Evolutionary conservation across 1,284 basidiomycete species (phyloP).

Genomic region (Tylopilus sp.): DNA sequence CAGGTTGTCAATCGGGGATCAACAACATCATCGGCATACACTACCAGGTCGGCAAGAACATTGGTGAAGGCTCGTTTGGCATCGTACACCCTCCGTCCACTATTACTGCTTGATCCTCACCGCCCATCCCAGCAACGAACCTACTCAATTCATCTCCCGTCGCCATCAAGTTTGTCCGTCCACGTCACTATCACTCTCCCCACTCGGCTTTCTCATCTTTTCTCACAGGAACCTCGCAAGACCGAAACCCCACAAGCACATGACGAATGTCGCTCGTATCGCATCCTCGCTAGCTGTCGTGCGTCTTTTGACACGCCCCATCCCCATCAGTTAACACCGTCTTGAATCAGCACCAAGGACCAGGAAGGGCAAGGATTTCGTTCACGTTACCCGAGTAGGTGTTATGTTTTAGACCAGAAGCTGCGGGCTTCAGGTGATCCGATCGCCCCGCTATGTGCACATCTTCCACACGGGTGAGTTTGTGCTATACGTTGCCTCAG

Average conservation of each 20-base stretch:
- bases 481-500: too few relatives aligned
- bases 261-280: conserved; percentile 97
- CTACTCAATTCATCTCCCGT: conserved; percentile 84
- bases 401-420: too few relatives aligned
- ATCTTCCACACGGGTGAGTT: too few relatives aligned
- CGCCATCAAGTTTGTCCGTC: conserved; percentile 94
- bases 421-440: not conserved
- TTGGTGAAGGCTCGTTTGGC: conserved; percentile 82
- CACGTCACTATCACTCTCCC: not conserved
- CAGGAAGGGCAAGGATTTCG: too few relatives aligned
- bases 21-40: conserved; percentile 75
- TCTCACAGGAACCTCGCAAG: conserved; percentile 88
- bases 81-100: conserved; percentile 46
- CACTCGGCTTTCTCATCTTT: conserved; percentile 9
- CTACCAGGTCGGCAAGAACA: conserved; percentile 82
- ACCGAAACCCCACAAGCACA: conserved; percentile 96
- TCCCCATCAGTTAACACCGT: too few relatives aligned
- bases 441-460: too few relatives aligned
- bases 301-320: conserved; percentile 40
- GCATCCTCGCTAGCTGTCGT: conserved; percentile 93
- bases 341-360: too few relatives aligned
- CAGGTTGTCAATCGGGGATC: conserved; percentile 48
- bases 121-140: conserved; percentile 66
- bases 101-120: not conserved
- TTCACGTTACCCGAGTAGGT: too few relatives aligned